phyloP scores from a whole-genome alignment of 306 rosid species.

The Phaseolus lunatus region DNA sequence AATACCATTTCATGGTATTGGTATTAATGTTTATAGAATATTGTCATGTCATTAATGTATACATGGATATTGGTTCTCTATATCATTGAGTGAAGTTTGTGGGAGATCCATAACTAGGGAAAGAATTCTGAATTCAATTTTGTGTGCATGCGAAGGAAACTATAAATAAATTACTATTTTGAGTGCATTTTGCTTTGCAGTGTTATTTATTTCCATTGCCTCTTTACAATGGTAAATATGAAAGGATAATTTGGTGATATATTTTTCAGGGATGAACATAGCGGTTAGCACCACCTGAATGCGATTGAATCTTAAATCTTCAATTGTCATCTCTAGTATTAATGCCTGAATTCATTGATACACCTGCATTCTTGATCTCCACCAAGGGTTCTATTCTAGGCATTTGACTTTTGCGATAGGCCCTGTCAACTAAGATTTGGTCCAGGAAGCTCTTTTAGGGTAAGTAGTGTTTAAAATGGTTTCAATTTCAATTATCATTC shows the following conservation, averaged over 20 bases:
- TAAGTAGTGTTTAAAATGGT: slow-evolving; percentile 13
- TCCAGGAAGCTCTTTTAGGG: slow-evolving; percentile 8
- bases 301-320: slow-evolving; percentile 5
- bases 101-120: neutral
- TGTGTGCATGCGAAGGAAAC: neutral
- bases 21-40: neutral
- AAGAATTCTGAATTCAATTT: neutral
- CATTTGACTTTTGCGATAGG: slow-evolving; percentile 31
- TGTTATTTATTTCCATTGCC: slow-evolving; percentile 18
- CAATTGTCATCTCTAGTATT: neutral
- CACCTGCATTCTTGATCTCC: slow-evolving; percentile 19
- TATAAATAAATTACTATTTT: neutral
- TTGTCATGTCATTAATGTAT: neutral
- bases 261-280: slow-evolving; percentile 32
- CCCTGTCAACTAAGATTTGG: slow-evolving; percentile 1
- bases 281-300: neutral
- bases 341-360: slow-evolving; percentile 15
- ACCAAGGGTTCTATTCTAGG: neutral
- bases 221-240: slow-evolving; percentile 21
- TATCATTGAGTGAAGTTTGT: slow-evolving; percentile 27
- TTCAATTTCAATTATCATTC: slow-evolving; percentile 20
- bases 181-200: slow-evolving; percentile 25
- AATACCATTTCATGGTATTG: slow-evolving; percentile 2
- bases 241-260: slow-evolving; percentile 25
- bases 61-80: slow-evolving; percentile 14